Conservation (phyloP, 2,329 filamentous ascomycete genomes). For the Fusarium staphyleae region DNA sequence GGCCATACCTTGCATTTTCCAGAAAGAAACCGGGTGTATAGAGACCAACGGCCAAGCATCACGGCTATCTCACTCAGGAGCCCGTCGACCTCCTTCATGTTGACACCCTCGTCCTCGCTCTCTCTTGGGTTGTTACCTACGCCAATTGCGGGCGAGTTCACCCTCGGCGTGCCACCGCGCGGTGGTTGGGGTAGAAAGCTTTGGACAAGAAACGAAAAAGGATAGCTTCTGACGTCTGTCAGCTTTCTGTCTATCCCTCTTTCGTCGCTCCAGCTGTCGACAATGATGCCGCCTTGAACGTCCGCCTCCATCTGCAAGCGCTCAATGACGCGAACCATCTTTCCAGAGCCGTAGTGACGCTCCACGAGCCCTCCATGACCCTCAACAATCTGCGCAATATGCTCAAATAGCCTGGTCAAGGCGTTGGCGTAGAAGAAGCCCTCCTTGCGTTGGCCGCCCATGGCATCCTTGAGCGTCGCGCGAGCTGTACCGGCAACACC, state of each 20-base stretch:
- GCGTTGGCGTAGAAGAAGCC: slow-evolving; percentile 91
- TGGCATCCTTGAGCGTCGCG: slow-evolving; percentile 75
- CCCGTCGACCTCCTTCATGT: slow-evolving; percentile 95
- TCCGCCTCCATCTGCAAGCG: slow-evolving; percentile 93
- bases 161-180: slow-evolving; percentile 68
- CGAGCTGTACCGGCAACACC: slow-evolving; percentile 88
- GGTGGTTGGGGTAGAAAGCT: slow-evolving; percentile 83
- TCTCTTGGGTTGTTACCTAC: slow-evolving; percentile 60
- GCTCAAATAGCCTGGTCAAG: slow-evolving; percentile 91
- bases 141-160: slow-evolving; percentile 77
- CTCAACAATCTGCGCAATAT: slow-evolving; percentile 96
- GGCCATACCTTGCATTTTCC: slow-evolving; percentile 78
- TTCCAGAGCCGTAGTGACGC: slow-evolving; percentile 88
- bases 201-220: slow-evolving; percentile 95
- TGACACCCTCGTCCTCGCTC: slow-evolving; percentile 90
- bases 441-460: slow-evolving; percentile 65
- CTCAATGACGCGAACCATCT: slow-evolving; percentile 95
- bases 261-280: slow-evolving; percentile 96
- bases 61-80: slow-evolving; percentile 86
- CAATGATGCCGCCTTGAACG: slow-evolving; percentile 91
- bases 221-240: slow-evolving; percentile 96
- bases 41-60: slow-evolving; percentile 92
- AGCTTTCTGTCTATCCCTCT: slow-evolving; percentile 82
- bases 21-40: slow-evolving; percentile 89
- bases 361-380: slow-evolving; percentile 90